Percentiles rank a stretch among this genome's conserved stretches.
Conservation (phyloP, 1,284 basidiomycete species). For the Fistulinella cinereoalba region DNA sequence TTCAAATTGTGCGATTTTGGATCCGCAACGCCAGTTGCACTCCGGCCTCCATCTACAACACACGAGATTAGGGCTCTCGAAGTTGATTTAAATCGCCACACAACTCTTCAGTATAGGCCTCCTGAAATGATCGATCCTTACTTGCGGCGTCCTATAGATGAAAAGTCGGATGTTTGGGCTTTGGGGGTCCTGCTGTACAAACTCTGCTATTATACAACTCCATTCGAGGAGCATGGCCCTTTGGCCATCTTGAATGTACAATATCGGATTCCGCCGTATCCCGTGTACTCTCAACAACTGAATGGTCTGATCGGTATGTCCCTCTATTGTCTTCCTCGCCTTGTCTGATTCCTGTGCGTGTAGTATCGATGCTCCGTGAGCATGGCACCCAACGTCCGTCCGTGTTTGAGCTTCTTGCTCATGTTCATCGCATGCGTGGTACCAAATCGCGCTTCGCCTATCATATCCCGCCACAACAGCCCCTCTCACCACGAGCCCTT, state of each 20-base stretch:
- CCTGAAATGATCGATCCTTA: constrained; percentile 98
- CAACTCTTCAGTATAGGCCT: constrained; percentile 92
- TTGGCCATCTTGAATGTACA: constrained; percentile 96
- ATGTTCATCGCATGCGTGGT: constrained; percentile 79
- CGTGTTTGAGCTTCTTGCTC: constrained; percentile 75
- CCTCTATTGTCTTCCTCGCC: constrained; percentile 3
- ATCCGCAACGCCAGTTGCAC: constrained; percentile 76
- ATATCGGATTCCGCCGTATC: constrained; percentile 91
- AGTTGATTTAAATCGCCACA: constrained; percentile 90
- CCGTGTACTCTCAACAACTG: constrained; percentile 86
- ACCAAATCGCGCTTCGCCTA: constrained; percentile 80
- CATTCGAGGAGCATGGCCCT: constrained; percentile 96
- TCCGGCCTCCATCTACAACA: constrained; percentile 66
- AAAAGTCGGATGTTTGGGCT: constrained; percentile 97
- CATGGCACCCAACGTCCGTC: constrained; percentile 79
- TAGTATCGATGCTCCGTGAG: constrained; percentile 86
- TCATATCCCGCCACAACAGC: constrained; percentile 47
- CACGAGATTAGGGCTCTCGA: constrained; percentile 87
- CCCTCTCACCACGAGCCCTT: constrained; percentile 42
- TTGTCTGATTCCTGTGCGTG: constrained; percentile 10
- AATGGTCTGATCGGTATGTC: constrained; percentile 82
- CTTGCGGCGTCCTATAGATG: constrained; percentile 79
- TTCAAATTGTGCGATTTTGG: constrained; percentile 99
- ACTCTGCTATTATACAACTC: constrained; percentile 98
- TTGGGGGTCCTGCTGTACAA: constrained; percentile 92